phyloP scores from a whole-genome alignment of 2,329 filamentous ascomycete genomes.

The Alternaria ethzedia region DNA sequence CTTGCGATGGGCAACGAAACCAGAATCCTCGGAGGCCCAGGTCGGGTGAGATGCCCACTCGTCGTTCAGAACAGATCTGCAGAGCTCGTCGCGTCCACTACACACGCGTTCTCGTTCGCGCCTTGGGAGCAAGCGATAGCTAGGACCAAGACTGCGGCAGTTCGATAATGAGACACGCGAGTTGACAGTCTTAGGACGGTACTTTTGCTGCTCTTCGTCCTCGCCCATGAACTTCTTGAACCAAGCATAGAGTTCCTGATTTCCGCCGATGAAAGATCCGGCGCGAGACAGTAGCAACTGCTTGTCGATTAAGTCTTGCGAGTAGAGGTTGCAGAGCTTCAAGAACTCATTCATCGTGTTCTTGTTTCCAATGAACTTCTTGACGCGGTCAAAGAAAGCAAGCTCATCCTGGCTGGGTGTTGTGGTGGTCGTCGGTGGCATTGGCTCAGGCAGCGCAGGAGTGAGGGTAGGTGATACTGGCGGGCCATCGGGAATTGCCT shows the following conservation, averaged over 20 bases:
- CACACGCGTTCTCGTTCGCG: conserved; percentile 89
- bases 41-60: conserved; percentile 99
- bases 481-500: conserved; percentile 63
- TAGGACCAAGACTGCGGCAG: conserved; percentile 92
- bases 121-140: conserved; percentile 90
- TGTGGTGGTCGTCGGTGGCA: conserved; percentile 75
- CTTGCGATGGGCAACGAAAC: conserved; percentile 97
- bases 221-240: conserved; percentile 85
- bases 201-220: conserved; percentile 62
- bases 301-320: conserved; percentile 88
- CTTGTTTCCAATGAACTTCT: conserved; percentile 94
- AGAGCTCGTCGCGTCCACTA: conserved; percentile 93
- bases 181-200: conserved; percentile 69
- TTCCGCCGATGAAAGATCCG: conserved; percentile 83
- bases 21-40: conserved; percentile 97
- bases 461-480: conserved; percentile 85
- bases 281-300: conserved; percentile 83
- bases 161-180: conserved; percentile 93
- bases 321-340: conserved; percentile 95
- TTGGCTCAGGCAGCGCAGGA: conserved; percentile 84
- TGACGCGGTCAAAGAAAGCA: conserved; percentile 92
- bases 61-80: conserved; percentile 90
- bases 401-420: conserved; percentile 85
- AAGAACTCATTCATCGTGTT: conserved; percentile 93
- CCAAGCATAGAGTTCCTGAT: conserved; percentile 85